Conservation (phyloP, 225 moss, liverwort and hornwort genomes). For the Sphagnum tenellum region DNA sequence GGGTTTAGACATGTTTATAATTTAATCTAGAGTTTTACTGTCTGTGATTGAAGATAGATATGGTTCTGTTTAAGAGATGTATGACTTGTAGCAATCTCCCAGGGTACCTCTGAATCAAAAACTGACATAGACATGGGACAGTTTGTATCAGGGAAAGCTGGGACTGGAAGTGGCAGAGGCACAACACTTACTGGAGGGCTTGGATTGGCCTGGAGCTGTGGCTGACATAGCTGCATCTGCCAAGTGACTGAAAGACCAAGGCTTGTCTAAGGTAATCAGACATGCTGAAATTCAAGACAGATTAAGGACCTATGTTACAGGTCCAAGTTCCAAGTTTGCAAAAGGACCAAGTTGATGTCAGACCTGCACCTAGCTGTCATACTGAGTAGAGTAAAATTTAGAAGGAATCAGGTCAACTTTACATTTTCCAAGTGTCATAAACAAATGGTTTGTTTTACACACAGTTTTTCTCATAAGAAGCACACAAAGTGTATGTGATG, state of each 20-base stretch:
- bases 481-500: no score
- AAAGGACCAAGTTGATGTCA: no score
- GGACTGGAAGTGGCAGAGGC: conserved; percentile 75
- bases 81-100: neutral
- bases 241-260: conserved; percentile 76
- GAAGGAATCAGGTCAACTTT: no score
- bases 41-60: neutral
- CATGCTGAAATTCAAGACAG: neutral
- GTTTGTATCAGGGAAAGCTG: conserved; percentile 79
- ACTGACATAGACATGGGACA: conserved; percentile 10
- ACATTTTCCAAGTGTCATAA: no score
- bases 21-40: neutral
- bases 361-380: no score
- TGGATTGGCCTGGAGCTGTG: conserved; percentile 94
- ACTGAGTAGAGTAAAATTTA: no score
- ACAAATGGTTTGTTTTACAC: no score
- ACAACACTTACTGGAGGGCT: conserved; percentile 59
- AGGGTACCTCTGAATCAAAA: neutral
- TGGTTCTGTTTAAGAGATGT: neutral
- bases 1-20: neutral
- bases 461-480: no score
- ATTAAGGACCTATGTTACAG: no score
- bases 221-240: conserved; percentile 74
- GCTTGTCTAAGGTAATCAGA: conserved; percentile 56
- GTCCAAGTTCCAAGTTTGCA: no score